Percentiles rank a stretch among this genome's conserved stretches.
Evolutionary conservation across 1,284 basidiomycete genomes (phyloP).

Genomic region (Ganoderma sinense): DNA sequence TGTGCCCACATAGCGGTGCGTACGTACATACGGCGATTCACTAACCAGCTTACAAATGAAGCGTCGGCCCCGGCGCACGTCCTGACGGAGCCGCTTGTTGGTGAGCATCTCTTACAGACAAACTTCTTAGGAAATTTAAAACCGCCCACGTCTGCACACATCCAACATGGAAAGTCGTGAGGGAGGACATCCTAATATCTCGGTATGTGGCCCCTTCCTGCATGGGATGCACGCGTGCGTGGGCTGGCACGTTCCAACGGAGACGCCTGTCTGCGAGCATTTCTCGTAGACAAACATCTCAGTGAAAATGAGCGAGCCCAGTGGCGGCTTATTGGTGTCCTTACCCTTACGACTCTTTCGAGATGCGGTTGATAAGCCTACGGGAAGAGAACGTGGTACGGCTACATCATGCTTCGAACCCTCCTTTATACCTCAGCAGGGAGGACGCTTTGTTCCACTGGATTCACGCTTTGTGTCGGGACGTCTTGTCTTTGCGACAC

Average conservation of each 20-base stretch:
- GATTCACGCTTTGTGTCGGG: background rate
- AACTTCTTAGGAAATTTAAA: constrained; percentile 4
- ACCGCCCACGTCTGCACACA: too few relatives aligned
- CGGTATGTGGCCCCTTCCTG: background rate
- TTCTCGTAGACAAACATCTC: constrained; percentile 2
- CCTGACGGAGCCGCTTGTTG: background rate
- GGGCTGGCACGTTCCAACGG: background rate
- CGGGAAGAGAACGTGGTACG: too few relatives aligned
- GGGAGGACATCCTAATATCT: too few relatives aligned
- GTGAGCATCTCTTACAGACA: constrained; percentile 3
- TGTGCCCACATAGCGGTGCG: background rate
- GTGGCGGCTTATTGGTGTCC: background rate
- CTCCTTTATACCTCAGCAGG: background rate
- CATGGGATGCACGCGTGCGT: background rate
- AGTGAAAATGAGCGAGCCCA: background rate
- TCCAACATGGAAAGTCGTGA: background rate
- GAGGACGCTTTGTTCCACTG: background rate
- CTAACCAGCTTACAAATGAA: too few relatives aligned
- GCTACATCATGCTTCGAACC: too few relatives aligned
- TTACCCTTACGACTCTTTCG: background rate
- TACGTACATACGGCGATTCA: background rate
- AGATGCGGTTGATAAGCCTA: too few relatives aligned
- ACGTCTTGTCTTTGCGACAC: background rate
- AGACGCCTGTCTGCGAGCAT: constrained; percentile 1
- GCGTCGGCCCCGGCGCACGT: too few relatives aligned